Conservation (phyloP, 345 rosid genomes). For the Litchi chinensis region DNA sequence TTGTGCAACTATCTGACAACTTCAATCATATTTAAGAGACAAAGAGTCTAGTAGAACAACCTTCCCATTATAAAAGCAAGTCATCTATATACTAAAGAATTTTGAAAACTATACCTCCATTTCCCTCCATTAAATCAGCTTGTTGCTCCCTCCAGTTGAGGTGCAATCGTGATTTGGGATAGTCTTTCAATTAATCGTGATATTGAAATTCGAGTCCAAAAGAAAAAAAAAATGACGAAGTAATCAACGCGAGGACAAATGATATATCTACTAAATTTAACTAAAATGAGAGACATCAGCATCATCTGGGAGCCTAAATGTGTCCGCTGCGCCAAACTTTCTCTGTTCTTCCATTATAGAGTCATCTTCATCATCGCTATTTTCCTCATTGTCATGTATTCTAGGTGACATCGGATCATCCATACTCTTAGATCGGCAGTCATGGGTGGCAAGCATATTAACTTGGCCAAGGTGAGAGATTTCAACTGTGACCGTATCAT, state of each 20-base stretch:
- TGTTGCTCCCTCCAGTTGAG: not conserved
- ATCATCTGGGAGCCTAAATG: constrained; percentile 84
- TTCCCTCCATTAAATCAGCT: not conserved
- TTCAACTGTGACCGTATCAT: constrained; percentile 76
- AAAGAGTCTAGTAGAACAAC: not conserved
- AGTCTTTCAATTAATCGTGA: too few relatives aligned
- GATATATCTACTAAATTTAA: constrained; percentile 25
- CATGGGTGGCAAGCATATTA: constrained; percentile 79
- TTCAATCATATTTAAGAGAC: not conserved
- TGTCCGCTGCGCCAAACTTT: constrained; percentile 93
- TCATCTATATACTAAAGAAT: not conserved
- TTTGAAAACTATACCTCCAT: not conserved
- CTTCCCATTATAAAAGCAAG: not conserved
- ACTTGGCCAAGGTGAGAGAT: constrained; percentile 90
- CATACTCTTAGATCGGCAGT: constrained; percentile 61
- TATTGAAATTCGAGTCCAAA: not conserved
- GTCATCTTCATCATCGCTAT: constrained; percentile 40
- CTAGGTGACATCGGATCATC: constrained; percentile 37
- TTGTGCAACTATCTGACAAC: not conserved
- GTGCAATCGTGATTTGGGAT: not conserved
- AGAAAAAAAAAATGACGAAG: not conserved
- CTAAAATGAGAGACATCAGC: constrained; percentile 75
- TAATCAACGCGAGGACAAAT: not conserved
- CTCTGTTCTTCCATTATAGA: constrained; percentile 47
- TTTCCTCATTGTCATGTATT: constrained; percentile 38